Evolutionary conservation across 2,329 filamentous ascomycete species (phyloP), one percentile per base, ranked within the genome.

Genomic region (Whalleya microplaca): DNA sequence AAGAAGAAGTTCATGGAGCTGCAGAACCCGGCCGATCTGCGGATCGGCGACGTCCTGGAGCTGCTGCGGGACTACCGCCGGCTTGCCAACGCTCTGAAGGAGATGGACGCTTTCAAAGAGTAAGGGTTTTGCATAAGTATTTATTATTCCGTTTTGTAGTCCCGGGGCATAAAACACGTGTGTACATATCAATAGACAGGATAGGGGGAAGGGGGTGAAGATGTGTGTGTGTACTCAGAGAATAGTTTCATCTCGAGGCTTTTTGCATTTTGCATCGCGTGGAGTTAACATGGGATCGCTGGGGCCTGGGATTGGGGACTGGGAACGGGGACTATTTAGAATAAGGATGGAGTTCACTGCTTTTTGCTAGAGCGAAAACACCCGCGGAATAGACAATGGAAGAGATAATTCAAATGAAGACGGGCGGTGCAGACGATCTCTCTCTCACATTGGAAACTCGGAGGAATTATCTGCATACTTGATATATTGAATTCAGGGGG

Each of bases 51-150:
- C 66, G 86, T 94, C 18, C 74, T 88, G 21, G 84, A 89, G 53
- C 75, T 94, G 47, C 73, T 94, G 20, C 80, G 84, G 53, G 90
- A 94, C 71, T 94, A 94, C 67, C 84, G 90, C 65, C 79, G 90
- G 51, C 74, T 94, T 45, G 89, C 89, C 0, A 79, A 79, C 23
- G 84, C 83, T 8, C 71, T 93, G 55, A 85, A 84, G 65, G 84
- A 86, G 47, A 74, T 84, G 69, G 85, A 80, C 19, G 85, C 84
- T 9, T 85, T 89, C 66, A 80, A 81, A 58, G 76, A 76, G 55
- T 65, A 58, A n/a, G n/a, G 49, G 40, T 5, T 29, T 23, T 41
- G 14, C 12, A 14, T 27, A n/a, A n/a, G n/a, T n/a, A n/a, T n/a
- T n/a, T n/a, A n/a, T n/a, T n/a, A 20, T 21, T 32, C 32, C 5